Evolutionary conservation across 768 basidiomycete genomes (phyloP), one percentile per base, ranked within the genome.

Genomic region (Hortiboletus flavorubellus): DNA sequence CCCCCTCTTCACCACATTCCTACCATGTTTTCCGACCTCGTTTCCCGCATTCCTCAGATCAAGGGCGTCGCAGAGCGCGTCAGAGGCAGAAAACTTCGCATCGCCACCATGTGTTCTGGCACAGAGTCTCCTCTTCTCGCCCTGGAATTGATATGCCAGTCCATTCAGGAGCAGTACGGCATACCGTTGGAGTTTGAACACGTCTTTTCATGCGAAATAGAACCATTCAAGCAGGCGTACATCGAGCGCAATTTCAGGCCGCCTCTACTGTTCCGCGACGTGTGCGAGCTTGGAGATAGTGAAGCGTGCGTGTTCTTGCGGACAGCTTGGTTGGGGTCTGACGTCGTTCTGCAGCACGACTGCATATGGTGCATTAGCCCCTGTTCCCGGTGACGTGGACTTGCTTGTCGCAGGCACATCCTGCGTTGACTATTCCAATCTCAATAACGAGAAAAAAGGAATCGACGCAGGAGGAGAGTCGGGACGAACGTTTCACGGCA

Each of bases 51-150:
- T 39, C 82, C 87, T 12, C 75, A 83, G 51, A 83, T 92, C 58
- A 81, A 83, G 64, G 74, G 75, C 2, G 84, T 91, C 40, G 86
- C 81, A 16, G 77, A 85, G 61, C 85, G 77, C 43, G 73, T 91
- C 46, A 71, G 79, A 54, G 93, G 93, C 2, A 82, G 93, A 55
- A 93, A 89, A 64, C 76, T 98, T 68, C 89, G 93, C 70, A 83
- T 98, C 55, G 95, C 93, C 5, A 98, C 95, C 11, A 98, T 98
- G 95, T 97, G 89, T 72, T 96, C 93, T 40, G 95, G 95, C 26
- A 98, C 95, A 7, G 95, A 98, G 67, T 93, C 92, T 2, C 95
- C 95, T 48, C 80, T 98, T 23, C 84, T 97, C 35, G 95, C 95
- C 14, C 77, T 98, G 44, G 87, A 90, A 31, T 74, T 95, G 56